Percentiles rank a stretch among this genome's conserved stretches.
Conservation (phyloP, 257 asterid genomes). For the Primulina tabacum region DNA sequence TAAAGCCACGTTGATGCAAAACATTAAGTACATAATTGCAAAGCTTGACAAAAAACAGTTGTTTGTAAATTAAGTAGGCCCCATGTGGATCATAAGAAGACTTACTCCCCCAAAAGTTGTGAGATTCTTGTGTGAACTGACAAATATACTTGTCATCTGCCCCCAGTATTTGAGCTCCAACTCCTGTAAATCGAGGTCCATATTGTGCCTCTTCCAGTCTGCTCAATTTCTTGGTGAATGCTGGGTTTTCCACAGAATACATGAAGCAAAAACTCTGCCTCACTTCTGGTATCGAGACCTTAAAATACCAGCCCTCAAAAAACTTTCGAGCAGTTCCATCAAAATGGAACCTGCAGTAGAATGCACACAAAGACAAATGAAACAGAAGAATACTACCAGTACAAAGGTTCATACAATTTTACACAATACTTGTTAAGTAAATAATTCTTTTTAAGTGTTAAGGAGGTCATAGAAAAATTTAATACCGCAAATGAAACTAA, state of each 20-base stretch:
- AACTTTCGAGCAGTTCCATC: slow-evolving; percentile 82
- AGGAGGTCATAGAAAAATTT: too few species aligned
- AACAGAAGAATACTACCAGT: too few species aligned
- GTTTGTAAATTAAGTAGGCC: not conserved
- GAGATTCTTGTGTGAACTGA: slow-evolving; percentile 68
- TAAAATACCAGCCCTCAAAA: slow-evolving; percentile 98
- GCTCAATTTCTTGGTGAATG: slow-evolving; percentile 62
- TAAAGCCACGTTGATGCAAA: not conserved
- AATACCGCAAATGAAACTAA: too few species aligned
- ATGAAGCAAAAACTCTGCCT: slow-evolving; percentile 98
- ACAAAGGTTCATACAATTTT: too few species aligned
- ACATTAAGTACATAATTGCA: not conserved
- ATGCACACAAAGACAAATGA: too few species aligned
- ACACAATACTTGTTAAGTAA: too few species aligned
- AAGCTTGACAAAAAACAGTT: not conserved
- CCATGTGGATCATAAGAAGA: slow-evolving; percentile 12
- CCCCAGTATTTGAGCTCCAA: slow-evolving; percentile 97
- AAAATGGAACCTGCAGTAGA: slow-evolving; percentile 50
- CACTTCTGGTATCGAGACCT: slow-evolving; percentile 91
- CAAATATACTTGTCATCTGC: slow-evolving; percentile 94
- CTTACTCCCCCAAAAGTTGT: slow-evolving; percentile 91
- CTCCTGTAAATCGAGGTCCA: slow-evolving; percentile 85
- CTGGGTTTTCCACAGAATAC: slow-evolving; percentile 87
- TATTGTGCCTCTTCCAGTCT: slow-evolving; percentile 54
- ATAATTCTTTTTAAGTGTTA: too few species aligned